phyloP scores from a whole-genome alignment of 306 rosid species.

The Gastrolobium bilobum region DNA sequence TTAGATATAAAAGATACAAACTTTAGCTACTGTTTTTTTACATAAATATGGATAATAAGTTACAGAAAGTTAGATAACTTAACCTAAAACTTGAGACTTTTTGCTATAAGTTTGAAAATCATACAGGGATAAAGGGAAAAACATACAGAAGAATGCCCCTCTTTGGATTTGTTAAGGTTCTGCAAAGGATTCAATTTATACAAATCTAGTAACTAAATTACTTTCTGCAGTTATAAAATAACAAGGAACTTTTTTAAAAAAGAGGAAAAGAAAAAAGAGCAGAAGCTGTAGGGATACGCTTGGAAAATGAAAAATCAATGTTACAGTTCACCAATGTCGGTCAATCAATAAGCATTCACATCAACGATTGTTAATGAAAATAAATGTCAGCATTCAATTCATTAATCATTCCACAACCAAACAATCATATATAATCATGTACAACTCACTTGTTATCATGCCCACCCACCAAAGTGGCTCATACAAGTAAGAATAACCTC shows the following conservation, averaged over 20 bases:
- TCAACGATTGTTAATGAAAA: background rate
- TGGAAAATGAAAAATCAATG: background rate
- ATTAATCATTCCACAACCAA: constrained; percentile 11
- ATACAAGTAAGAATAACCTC: constrained; percentile 97
- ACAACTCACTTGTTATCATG: constrained; percentile 96
- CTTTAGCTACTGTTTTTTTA: background rate
- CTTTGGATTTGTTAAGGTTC: constrained; percentile 39
- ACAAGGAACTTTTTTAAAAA: background rate
- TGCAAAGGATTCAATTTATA: constrained; percentile 16
- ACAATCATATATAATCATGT: constrained; percentile 22
- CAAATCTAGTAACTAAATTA: constrained; percentile 14
- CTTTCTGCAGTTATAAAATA: constrained; percentile 12
- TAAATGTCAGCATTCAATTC: constrained; percentile 19
- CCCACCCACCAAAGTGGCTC: constrained; percentile 99
- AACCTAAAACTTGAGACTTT: constrained; percentile 11
- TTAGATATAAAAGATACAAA: constrained; percentile 21
- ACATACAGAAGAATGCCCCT: constrained; percentile 24
- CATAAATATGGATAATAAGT: constrained; percentile 16
- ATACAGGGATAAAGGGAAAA: background rate
- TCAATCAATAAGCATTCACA: constrained; percentile 15
- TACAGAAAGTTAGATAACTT: constrained; percentile 10
- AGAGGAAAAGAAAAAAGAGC: background rate
- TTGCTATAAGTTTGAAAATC: background rate
- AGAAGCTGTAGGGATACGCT: constrained; percentile 19
- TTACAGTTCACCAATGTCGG: background rate